Evolutionary conservation across 2,329 filamentous ascomycete genomes (phyloP).

Genomic region (Zasmidium citrigriseum): DNA sequence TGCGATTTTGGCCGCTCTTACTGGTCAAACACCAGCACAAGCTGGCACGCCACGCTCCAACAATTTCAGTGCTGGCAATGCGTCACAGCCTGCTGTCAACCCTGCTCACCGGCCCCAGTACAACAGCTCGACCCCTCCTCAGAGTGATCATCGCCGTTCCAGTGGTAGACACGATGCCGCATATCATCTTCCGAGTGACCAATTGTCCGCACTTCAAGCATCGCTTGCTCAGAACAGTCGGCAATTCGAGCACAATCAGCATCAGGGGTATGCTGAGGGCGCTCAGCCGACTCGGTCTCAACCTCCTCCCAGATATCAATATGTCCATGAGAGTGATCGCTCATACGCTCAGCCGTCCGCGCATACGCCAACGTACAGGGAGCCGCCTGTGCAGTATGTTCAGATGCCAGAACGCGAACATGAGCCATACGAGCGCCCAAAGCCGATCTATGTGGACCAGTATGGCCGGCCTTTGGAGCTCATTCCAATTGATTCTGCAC

Average conservation of each 20-base stretch:
- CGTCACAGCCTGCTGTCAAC: conserved; percentile 13
- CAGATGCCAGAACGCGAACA: conserved; percentile 21
- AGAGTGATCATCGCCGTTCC: conserved; percentile 12
- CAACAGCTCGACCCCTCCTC: conserved; percentile 6
- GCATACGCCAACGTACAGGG: conserved; percentile 14
- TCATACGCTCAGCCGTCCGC: conserved; percentile 17
- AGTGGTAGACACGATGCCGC: conserved; percentile 18
- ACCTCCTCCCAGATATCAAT: conserved; percentile 26
- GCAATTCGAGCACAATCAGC: conserved; percentile 26
- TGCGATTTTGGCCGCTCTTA: conserved; percentile 31
- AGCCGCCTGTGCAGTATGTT: conserved; percentile 27
- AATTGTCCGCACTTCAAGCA: conserved; percentile 13
- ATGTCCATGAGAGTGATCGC: conserved; percentile 27
- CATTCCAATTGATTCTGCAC: conserved; percentile 29
- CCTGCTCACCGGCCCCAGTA: conserved; percentile 2
- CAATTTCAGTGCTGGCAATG: conserved; percentile 16
- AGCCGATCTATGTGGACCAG: conserved; percentile 35
- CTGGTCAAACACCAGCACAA: conserved; percentile 16
- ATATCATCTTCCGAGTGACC: conserved; percentile 8
- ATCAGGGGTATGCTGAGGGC: conserved; percentile 18
- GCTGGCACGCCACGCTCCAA: conserved; percentile 16
- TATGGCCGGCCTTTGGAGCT: conserved; percentile 33
- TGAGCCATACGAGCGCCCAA: conserved; percentile 18
- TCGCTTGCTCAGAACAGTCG: conserved; percentile 19
- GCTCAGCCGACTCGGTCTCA: conserved; percentile 14